Evolutionary conservation across 2,329 filamentous ascomycete genomes (phyloP).

Genomic region (Scortechinia acanthostroma): DNA sequence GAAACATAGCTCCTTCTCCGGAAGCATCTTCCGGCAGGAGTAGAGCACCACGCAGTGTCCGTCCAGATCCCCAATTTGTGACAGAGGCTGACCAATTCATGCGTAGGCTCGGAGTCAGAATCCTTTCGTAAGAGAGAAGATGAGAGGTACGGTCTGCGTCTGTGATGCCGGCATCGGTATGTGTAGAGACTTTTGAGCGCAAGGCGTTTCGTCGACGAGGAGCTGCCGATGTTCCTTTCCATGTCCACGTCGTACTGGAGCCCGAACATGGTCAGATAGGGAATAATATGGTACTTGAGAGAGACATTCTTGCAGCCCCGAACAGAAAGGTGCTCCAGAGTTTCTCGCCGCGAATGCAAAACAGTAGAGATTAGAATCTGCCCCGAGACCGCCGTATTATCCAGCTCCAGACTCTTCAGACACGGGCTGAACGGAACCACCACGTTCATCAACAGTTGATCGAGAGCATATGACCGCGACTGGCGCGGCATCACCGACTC

Average conservation of each 20-base stretch:
- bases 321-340: conserved; percentile 49
- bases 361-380: conserved; percentile 45
- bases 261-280: conserved; percentile 38
- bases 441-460: conserved; percentile 45
- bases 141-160: conserved; percentile 48
- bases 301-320: conserved; percentile 59
- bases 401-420: conserved; percentile 46
- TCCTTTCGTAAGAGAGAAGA: conserved; percentile 43
- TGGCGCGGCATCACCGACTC: conserved; percentile 27
- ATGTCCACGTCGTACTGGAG: conserved; percentile 31
- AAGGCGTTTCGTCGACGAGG: conserved; percentile 24
- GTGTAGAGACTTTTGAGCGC: conserved; percentile 52
- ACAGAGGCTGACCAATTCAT: conserved; percentile 50
- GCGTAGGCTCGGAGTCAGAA: conserved; percentile 51
- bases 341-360: conserved; percentile 40
- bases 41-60: conserved; percentile 53
- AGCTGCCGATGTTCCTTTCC: conserved; percentile 22
- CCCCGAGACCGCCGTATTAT: conserved; percentile 52
- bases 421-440: conserved; percentile 46
- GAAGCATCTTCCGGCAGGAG: conserved; percentile 45
- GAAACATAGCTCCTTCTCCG: conserved; percentile 46
- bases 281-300: conserved; percentile 56
- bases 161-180: conserved; percentile 54
- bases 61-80: conserved; percentile 52
- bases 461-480: conserved; percentile 47